Conservation (phyloP, 176 grass and related monocot genomes). For the Alopecurus myosuroides region DNA sequence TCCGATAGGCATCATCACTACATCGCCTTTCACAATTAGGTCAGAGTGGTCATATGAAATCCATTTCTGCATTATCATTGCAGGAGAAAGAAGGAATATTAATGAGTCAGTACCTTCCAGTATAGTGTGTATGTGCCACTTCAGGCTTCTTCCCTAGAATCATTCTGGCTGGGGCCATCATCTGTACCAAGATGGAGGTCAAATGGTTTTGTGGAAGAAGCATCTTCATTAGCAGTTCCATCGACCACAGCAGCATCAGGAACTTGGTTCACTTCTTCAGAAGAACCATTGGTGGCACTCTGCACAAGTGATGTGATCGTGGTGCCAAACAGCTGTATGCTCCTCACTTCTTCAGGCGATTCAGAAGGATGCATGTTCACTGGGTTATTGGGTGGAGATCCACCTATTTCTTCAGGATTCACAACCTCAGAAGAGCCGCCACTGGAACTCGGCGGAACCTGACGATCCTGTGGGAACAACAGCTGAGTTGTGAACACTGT, state of each 20-base stretch:
- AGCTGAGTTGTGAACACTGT: slow-evolving; percentile 1
- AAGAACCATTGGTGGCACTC: neutral
- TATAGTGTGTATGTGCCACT: neutral
- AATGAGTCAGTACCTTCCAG: slow-evolving; percentile 11
- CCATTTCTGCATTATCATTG: neutral
- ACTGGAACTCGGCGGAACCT: neutral
- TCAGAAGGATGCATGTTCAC: neutral
- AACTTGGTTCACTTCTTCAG: slow-evolving; percentile 18
- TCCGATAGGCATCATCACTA: neutral
- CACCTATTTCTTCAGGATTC: slow-evolving; percentile 12
- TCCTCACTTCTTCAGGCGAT: neutral
- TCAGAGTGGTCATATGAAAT: neutral
- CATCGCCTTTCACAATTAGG: neutral
- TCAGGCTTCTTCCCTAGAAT: neutral
- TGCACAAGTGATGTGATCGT: slow-evolving; percentile 15
- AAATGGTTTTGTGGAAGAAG: neutral
- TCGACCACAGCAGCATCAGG: neutral
- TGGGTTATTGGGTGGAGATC: slow-evolving; percentile 20
- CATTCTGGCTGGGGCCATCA: neutral
- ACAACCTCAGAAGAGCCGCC: slow-evolving; percentile 20
- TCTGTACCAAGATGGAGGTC: neutral
- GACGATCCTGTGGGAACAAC: neutral
- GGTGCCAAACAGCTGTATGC: slow-evolving; percentile 39
- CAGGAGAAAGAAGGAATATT: neutral
- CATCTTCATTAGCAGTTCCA: neutral